Evolutionary conservation across 1,284 basidiomycete species (phyloP), one percentile per base, ranked within the genome.

Genomic region (Tilletia caries): DNA sequence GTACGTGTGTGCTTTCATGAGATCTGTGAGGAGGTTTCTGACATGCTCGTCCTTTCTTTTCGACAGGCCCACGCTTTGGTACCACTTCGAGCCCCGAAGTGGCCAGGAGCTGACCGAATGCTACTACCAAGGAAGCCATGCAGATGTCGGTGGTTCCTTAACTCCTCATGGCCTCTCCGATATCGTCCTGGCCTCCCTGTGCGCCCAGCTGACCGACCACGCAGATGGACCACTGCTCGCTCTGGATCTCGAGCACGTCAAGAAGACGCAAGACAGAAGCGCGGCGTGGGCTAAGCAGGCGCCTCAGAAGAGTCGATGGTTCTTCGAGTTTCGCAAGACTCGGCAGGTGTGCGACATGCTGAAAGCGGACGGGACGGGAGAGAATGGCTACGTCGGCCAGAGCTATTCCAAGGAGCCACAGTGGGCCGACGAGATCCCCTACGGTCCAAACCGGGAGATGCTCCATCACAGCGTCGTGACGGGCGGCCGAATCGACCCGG

Each of bases 371-470:
- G 32, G 4, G 15, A 37, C 3, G 3, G 52, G 25, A 15, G 0
- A 76, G 75, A 75, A 68, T 46, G 52, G 25, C 52, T 18, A 44
- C 18, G 41, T 29, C 8, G 64, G 44, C 8, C 5, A 1, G 2
- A 13, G 23, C 25, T 29, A 25, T 13, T 18, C 52, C 23, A 29
- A 65, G 15, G 41, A 23, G 15, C 64, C 44, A 37, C 37, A 10
- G 34, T 65, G 64, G 64, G 41, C 20, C 13, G 23, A 44, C 64
- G 44, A 44, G 41, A 37, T 29, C 15, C 64, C 64, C 5, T 29
- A 27, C 15, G 64, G 64, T 12, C 44, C 37, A 18, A 44, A 32
- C 25, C n/a, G 41, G 41, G 64, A 65, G 44, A 32, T 48, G 64
- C 37, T 65, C 20, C 64, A 65, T 27, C 64, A 65, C 64, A 44